A percentile compares a stretch with the other conserved stretches of the same genome.
These are phyloP conservation scores for Camellia japonica DNA, from an alignment of 148 eudicot genomes.

Conservation along the genomic window DNA sequence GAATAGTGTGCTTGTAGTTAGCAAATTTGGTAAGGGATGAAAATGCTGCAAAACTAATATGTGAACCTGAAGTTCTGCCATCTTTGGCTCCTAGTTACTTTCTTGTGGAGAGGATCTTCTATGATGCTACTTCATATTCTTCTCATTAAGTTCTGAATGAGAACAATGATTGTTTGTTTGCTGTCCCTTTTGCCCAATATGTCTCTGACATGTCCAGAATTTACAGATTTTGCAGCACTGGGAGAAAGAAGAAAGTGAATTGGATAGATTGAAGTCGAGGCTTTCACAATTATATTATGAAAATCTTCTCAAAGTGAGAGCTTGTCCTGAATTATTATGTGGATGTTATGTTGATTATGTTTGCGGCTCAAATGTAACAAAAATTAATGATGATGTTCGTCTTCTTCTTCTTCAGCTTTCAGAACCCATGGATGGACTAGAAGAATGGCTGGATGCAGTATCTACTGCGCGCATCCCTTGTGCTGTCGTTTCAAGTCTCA, in stretches of 20 bases:
- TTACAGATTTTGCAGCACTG: conserved; percentile 61
- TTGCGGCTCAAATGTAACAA: neutral
- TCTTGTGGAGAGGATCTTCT: neutral
- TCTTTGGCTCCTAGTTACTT: neutral
- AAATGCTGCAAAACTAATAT: conserved; percentile 1
- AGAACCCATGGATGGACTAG: conserved; percentile 74
- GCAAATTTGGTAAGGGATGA: neutral
- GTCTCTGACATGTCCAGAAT: conserved; percentile 1
- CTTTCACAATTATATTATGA: conserved; percentile 71
- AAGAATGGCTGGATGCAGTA: conserved; percentile 90
- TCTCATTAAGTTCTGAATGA: neutral
- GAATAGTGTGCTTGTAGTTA: neutral
- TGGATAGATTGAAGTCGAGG: conserved; percentile 59
- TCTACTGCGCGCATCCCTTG: conserved; percentile 87
- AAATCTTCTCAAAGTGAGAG: conserved; percentile 65
- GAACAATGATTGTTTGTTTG: neutral
- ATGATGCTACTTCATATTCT: neutral
- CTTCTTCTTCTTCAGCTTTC: conserved; percentile 51
- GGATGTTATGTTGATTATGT: conserved; percentile 4
- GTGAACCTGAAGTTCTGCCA: neutral
- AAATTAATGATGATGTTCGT: conserved; percentile 1
- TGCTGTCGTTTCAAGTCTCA: conserved; percentile 92
- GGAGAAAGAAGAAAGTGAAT: conserved; percentile 52
- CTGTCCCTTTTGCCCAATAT: neutral
- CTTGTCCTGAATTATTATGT: neutral